Evolutionary conservation across 176 grass and related monocot genomes (phyloP), one percentile per base, ranked within the genome.

Genomic region (Thinopyrum elongatum): DNA sequence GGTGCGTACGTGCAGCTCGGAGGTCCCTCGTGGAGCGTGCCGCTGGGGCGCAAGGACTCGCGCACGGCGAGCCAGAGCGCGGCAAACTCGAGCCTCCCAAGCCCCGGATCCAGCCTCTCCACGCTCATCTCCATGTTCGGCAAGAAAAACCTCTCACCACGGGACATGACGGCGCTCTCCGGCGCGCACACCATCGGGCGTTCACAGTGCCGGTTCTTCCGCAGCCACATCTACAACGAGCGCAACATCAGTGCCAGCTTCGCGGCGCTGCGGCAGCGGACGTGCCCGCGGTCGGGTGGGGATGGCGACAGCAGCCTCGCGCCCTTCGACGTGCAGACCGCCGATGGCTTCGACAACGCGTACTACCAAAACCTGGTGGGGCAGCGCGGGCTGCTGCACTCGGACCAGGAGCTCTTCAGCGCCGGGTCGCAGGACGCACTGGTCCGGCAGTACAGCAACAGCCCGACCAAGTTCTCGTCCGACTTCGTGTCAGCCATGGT

Each of bases 321-420:
- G 53, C 92, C 90, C 44, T 80, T 97, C 11, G 95, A 97, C 78
- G 73, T 85, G 53, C 90, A 86, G 86, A 97, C 89, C 5, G 70
- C 90, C 34, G 79, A 86, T 16, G 70, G 19, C 9, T 97, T 97
- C 89, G 95, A 93, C 90, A 97, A 93, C 68, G 84, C 41, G 4
- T 97, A 93, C 91, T 97, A 93, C 87, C 29, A 46, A 88, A 88
- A 97, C 81, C 90, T 95, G 25, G 30, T 95, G 12, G 17, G 22
- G 8, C 74, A 36, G 81, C 77, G 67, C 1, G 95, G 90, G 0
- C 86, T 97, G 21, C 84, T 97, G 8, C 95, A 95, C 82, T 98
- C 92, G 1, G 95, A 97, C 79, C 95, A 97, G 89, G 95, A 90
- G 82, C 90, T 97, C 70, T 97, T 97, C 85, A 94, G 90, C 22